Evolutionary conservation across 2,329 filamentous ascomycete species (phyloP), one percentile per base, ranked within the genome.

Genomic region (Emydomyces testavorans): DNA sequence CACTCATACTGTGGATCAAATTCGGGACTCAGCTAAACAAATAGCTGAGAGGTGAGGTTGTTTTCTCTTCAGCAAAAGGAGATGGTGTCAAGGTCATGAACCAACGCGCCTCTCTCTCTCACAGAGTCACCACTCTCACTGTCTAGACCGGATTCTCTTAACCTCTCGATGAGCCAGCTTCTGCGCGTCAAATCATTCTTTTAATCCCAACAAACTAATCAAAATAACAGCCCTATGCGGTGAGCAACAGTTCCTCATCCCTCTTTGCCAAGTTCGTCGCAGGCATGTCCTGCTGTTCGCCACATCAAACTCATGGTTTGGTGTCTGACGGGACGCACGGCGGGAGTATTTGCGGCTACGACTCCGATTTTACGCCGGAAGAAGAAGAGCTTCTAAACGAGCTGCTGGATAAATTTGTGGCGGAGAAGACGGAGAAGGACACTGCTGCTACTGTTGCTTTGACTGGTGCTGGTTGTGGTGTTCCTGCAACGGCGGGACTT

Each of bases 311-410:
- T 28, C 13, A 16, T 15, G 38, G 35, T 15, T 18, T 32, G 8
- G 18, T 47, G 26, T 18, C 21, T 15, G 40, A 50, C 35, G 26
- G 26, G 48, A 46, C 42, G 47, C 43, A 37, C 38, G 28, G n/a
- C 32, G 48, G 41, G n/a, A 52, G 60, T 23, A 57, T 55, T 39
- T 79, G 75, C 61, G 77, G 81, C 54, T 82, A 82, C 71, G 79
- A 77, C 52, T 79, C 76, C 4, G 79, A 83, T 52, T 72, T 82
- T 54, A 72, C 75, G 6, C 62, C 70, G 2, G 74, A 77, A 53
- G 76, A 80, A 64, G 72, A 77, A 52, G 69, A 70, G 39, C 63
- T 75, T 28, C 57, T 80, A 47, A 68, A 70, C 56, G 65, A 70
- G 32, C 60, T 81, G 24, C 63, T 80, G 44, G 65, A 68, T 41